Conservation (phyloP, 352 stramenopile species). For the Labyrinthula sp. region DNA sequence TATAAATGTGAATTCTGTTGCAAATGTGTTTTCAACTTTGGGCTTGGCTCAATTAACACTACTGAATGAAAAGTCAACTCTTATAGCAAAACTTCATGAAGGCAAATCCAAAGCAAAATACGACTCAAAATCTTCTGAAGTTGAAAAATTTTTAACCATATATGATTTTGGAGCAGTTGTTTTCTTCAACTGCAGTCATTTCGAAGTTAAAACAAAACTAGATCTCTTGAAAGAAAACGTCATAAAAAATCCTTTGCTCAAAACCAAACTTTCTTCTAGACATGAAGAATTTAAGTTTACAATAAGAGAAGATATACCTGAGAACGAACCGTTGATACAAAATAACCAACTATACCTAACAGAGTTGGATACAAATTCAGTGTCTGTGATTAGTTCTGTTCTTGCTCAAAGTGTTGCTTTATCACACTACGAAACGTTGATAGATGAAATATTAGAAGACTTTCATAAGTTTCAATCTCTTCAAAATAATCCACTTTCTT, state of each 20-base stretch:
- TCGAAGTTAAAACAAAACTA: conserved; percentile 39
- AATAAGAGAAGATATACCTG: conserved; percentile 22
- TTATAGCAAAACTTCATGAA: too few species aligned
- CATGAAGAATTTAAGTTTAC: conserved; percentile 27
- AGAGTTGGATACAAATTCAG: conserved; percentile 54
- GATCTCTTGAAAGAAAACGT: conserved; percentile 11
- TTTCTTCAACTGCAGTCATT: conserved; percentile 70
- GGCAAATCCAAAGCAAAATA: too few species aligned
- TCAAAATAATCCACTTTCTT: conserved; percentile 9
- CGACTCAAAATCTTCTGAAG: too few species aligned
- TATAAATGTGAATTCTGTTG: too few species aligned
- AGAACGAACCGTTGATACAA: conserved; percentile 21
- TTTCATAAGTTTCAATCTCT: conserved; percentile 70
- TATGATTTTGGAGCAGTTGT: conserved; percentile 69
- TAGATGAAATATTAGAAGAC: conserved; percentile 72
- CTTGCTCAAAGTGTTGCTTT: conserved; percentile 80
- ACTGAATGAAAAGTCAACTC: too few species aligned
- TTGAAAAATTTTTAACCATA: too few species aligned
- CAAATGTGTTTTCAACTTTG: too few species aligned
- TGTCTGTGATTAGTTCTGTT: conserved; percentile 75
- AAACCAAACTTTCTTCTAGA: conserved; percentile 12
- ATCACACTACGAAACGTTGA: conserved; percentile 79
- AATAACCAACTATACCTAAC: conserved; percentile 31
- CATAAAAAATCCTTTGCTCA: conserved; percentile 15
- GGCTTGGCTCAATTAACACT: too few species aligned